Conservation (phyloP, 495 filamentous ascomycete genomes). For the Hypoxylon subgilvum region DNA sequence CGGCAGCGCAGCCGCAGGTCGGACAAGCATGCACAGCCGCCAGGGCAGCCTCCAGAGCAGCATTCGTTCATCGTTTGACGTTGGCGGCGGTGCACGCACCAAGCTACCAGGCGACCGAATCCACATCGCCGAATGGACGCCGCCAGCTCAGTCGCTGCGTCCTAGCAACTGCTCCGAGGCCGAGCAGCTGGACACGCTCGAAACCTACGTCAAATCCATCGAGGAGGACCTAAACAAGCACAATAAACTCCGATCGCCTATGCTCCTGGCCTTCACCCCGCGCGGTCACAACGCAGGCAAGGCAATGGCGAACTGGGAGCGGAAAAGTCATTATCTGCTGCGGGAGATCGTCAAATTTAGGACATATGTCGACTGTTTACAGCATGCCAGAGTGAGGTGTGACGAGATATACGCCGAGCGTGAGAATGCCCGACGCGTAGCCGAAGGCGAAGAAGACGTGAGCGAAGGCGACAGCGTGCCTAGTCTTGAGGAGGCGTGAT, state of each 20-base stretch:
- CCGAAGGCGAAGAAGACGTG: constrained; percentile 45
- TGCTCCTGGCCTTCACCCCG: constrained; percentile 89
- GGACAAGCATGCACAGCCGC: constrained; percentile 52
- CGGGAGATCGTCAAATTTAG: constrained; percentile 96
- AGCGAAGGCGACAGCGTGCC: constrained; percentile 32
- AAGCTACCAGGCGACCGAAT: constrained; percentile 85
- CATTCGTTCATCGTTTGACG: constrained; percentile 53
- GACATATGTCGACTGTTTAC: constrained; percentile 87
- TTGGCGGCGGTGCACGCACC: constrained; percentile 61
- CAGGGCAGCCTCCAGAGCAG: constrained; percentile 44
- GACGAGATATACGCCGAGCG: constrained; percentile 58
- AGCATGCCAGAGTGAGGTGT: constrained; percentile 49
- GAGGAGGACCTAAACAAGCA: constrained; percentile 85
- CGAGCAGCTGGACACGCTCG: constrained; percentile 78
- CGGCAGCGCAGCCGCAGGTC: constrained; percentile 48
- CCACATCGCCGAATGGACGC: constrained; percentile 88
- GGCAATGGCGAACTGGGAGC: constrained; percentile 95
- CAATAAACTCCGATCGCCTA: constrained; percentile 81
- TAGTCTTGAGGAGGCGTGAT: constrained; percentile 13
- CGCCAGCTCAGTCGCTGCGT: constrained; percentile 88
- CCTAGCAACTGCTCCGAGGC: constrained; percentile 76
- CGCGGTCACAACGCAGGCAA: constrained; percentile 79
- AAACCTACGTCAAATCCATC: constrained; percentile 80
- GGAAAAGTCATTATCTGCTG: constrained; percentile 87
- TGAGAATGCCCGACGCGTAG: constrained; percentile 47